phyloP scores from a whole-genome alignment of 2,329 filamentous ascomycete genomes.

The Ophiosphaerella herpotricha region DNA sequence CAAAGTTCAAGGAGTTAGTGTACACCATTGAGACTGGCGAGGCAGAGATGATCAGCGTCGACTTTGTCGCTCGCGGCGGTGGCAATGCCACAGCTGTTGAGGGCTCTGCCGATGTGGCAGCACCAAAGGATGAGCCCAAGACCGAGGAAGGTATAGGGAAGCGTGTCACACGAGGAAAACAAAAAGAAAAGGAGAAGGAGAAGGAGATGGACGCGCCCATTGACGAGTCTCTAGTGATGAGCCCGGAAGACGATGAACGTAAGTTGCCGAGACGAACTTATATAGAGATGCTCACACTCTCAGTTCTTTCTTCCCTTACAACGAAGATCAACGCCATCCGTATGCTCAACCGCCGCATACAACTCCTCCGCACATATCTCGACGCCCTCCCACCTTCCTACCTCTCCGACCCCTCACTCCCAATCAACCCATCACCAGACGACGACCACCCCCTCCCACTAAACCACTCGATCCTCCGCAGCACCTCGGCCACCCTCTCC shows the following conservation, averaged over 20 bases:
- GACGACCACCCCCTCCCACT: constrained; percentile 41
- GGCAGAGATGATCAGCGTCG: constrained; percentile 96
- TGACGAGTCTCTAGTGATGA: constrained; percentile 49
- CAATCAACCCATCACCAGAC: constrained; percentile 36
- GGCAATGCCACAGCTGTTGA: constrained; percentile 72
- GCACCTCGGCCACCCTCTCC: constrained; percentile 82
- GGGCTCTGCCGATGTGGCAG: constrained; percentile 34
- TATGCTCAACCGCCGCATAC: constrained; percentile 73
- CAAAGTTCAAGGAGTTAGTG: constrained; percentile 80
- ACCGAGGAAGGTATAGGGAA: constrained; percentile 51
- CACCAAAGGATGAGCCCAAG: constrained; percentile 23
- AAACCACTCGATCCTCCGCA: constrained; percentile 77
- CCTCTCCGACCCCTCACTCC: constrained; percentile 54
- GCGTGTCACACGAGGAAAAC: constrained; percentile 56
- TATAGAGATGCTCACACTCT: constrained; percentile 8
- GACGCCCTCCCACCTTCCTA: constrained; percentile 70
- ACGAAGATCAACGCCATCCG: constrained; percentile 92
- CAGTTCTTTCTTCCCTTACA: constrained; percentile 70
- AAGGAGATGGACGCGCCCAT: constrained; percentile 40
- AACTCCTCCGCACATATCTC: constrained; percentile 70
- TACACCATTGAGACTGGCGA: constrained; percentile 93
- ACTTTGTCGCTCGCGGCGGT: constrained; percentile 85
- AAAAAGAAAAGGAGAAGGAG: constrained; percentile 56
- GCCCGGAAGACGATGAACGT: constrained; percentile 68
- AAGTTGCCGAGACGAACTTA: constrained; percentile 26